phyloP scores from a whole-genome alignment of 371 early-diverging fungal species.

The Zopfochytrium polystomum region DNA sequence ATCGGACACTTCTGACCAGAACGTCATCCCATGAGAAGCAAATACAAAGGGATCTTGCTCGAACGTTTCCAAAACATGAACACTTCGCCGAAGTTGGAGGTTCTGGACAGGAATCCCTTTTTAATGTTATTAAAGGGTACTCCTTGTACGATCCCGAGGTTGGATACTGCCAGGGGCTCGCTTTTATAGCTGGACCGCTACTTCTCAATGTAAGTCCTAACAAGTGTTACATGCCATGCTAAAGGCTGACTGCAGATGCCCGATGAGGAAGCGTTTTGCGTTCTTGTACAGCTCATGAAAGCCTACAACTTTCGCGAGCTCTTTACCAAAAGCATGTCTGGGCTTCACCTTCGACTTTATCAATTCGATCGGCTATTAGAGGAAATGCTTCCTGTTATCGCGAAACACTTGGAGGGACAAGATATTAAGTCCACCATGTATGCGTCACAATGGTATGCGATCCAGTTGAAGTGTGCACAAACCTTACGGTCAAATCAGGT shows the following conservation, averaged over 20 bases:
- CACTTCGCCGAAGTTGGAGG: conserved; percentile 78
- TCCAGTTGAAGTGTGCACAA: too few relatives aligned
- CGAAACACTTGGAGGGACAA: conserved; percentile 72
- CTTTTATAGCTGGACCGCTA: conserved; percentile 84
- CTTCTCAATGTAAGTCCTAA: conserved; percentile 84
- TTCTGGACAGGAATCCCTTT: conserved; percentile 81
- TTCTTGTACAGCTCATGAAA: conserved; percentile 82
- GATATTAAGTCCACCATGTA: conserved; percentile 85
- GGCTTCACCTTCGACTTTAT: conserved; percentile 75
- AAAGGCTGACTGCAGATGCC: too few relatives aligned
- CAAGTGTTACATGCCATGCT: too few relatives aligned
- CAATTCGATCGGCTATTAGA: conserved; percentile 82
- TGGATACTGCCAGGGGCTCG: conserved; percentile 90
- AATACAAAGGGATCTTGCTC: conserved; percentile 78
- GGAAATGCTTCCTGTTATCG: conserved; percentile 76
- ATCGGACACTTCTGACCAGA: conserved; percentile 73
- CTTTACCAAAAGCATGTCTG: conserved; percentile 78
- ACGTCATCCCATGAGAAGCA: conserved; percentile 81
- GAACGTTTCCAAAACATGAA: conserved; percentile 80
- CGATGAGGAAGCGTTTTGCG: conserved; percentile 92
- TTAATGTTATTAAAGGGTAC: conserved; percentile 88
- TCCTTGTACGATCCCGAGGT: conserved; percentile 84
- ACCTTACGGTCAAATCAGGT: too few relatives aligned
- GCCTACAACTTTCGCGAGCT: conserved; percentile 79
- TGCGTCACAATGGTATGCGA: conserved; percentile 61